Conservation (phyloP, 2,329 filamentous ascomycete species). For the Bipolaris bicolor region DNA sequence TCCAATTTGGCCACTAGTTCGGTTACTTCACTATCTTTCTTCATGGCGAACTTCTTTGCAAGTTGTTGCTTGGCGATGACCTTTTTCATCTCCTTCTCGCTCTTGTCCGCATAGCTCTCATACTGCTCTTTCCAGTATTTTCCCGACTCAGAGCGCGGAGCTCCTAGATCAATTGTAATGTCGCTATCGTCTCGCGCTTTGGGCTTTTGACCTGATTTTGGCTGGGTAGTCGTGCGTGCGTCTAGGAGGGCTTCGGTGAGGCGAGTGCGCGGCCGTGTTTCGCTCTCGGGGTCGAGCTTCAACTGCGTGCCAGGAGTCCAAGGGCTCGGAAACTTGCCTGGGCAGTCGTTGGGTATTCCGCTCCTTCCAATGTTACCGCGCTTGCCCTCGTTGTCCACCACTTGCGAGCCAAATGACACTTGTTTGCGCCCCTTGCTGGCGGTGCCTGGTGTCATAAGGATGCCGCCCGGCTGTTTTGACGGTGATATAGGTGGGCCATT, state of each 20-base stretch:
- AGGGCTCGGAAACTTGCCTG: constrained; percentile 59
- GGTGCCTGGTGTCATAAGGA: constrained; percentile 68
- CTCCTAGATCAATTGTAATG: constrained; percentile 72
- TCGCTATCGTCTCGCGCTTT: constrained; percentile 61
- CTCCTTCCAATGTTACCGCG: constrained; percentile 53
- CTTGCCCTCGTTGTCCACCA: constrained; percentile 63
- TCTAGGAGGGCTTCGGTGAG: constrained; percentile 55
- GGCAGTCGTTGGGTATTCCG: constrained; percentile 55
- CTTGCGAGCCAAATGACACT: constrained; percentile 64
- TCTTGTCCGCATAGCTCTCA: constrained; percentile 73
- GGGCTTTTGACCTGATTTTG: constrained; percentile 36
- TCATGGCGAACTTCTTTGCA: constrained; percentile 77
- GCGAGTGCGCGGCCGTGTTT: constrained; percentile 48
- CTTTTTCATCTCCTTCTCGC: constrained; percentile 75
- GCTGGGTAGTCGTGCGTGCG: constrained; percentile 50
- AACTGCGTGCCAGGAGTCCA: constrained; percentile 53
- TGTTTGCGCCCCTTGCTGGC: constrained; percentile 63
- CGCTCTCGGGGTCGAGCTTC: constrained; percentile 33
- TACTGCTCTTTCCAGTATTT: constrained; percentile 83
- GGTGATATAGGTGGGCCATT: constrained; percentile 51
- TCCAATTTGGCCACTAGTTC: constrained; percentile 69
- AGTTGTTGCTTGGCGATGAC: constrained; percentile 80
- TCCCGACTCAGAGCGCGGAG: constrained; percentile 76
- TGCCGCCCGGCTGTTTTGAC: constrained; percentile 64
- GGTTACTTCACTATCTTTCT: constrained; percentile 75